Percentiles rank a stretch among this genome's conserved stretches.
These are phyloP conservation scores for Oidiodendron maius DNA, from an alignment of 495 filamentous ascomycete genomes.

Conservation along the genomic window DNA sequence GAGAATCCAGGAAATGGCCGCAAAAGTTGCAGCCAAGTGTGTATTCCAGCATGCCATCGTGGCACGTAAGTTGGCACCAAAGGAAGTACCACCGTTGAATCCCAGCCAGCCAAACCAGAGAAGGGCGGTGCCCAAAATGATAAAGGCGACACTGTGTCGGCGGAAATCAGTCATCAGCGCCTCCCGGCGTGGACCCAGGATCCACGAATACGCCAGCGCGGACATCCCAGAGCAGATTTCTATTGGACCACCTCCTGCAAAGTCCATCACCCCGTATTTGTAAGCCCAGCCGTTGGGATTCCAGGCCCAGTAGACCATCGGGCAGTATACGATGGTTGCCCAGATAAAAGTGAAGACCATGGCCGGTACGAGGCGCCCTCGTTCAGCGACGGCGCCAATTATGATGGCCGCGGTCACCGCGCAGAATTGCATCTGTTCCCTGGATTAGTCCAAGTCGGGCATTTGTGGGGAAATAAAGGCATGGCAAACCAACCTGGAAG, in stretches of 20 bases:
- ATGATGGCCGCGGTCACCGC: slow-evolving; percentile 66
- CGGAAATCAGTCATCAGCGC: slow-evolving; percentile 50
- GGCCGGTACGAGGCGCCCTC: slow-evolving; percentile 29
- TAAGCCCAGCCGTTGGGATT: slow-evolving; percentile 82
- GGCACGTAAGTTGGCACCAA: slow-evolving; percentile 81
- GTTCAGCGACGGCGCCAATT: slow-evolving; percentile 86
- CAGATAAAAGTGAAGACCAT: slow-evolving; percentile 92
- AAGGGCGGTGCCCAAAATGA: slow-evolving; percentile 95
- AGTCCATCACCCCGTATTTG: slow-evolving; percentile 82
- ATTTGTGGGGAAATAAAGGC: slow-evolving; percentile 55
- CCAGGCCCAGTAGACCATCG: slow-evolving; percentile 99
- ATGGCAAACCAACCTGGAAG: slow-evolving; percentile 97
- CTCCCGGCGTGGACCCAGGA: slow-evolving; percentile 65
- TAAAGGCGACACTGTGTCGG: slow-evolving; percentile 94
- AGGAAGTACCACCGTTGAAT: slow-evolving; percentile 90
- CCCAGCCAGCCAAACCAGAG: slow-evolving; percentile 99
- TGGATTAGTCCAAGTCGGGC: background rate
- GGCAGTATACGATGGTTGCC: slow-evolving; percentile 90
- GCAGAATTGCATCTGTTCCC: background rate
- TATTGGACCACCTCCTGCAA: slow-evolving; percentile 92
- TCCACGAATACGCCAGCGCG: slow-evolving; percentile 76
- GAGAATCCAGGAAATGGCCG: slow-evolving; percentile 90
- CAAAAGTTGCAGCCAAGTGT: slow-evolving; percentile 71
- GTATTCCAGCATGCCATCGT: slow-evolving; percentile 68
- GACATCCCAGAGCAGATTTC: slow-evolving; percentile 89